Conservation (phyloP, 225 moss, liverwort and hornwort genomes). For the Antitrichia curtipendula region DNA sequence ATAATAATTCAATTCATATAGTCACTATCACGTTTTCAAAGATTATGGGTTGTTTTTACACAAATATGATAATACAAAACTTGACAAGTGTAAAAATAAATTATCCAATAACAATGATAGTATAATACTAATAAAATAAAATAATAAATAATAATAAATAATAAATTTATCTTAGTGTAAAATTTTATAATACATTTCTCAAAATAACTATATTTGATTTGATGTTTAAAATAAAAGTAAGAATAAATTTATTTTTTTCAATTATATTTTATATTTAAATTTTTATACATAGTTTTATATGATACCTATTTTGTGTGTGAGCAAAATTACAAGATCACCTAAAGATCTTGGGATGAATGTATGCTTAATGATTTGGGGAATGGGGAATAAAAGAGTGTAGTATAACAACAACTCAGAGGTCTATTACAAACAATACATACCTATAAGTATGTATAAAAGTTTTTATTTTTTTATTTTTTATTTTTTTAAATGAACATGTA, state of each 20-base stretch:
- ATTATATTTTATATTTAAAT: background rate
- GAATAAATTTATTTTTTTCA: background rate
- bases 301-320: no score
- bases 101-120: background rate
- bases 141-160: background rate
- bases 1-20: background rate
- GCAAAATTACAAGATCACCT: background rate
- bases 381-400: background rate
- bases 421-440: background rate
- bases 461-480: background rate
- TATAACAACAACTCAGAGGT: background rate
- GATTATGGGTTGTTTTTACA: accelerated
- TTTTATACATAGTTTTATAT: background rate
- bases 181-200: no score
- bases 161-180: background rate
- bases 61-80: background rate
- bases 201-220: background rate
- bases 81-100: background rate
- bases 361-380: background rate
- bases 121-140: background rate
- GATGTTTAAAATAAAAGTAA: background rate
- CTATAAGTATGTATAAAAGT: no score
- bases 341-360: background rate
- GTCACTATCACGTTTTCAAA: background rate
- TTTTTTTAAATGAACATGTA: background rate